phyloP scores from a whole-genome alignment of 208 protist genomes.

The Porcisia hertigi region DNA sequence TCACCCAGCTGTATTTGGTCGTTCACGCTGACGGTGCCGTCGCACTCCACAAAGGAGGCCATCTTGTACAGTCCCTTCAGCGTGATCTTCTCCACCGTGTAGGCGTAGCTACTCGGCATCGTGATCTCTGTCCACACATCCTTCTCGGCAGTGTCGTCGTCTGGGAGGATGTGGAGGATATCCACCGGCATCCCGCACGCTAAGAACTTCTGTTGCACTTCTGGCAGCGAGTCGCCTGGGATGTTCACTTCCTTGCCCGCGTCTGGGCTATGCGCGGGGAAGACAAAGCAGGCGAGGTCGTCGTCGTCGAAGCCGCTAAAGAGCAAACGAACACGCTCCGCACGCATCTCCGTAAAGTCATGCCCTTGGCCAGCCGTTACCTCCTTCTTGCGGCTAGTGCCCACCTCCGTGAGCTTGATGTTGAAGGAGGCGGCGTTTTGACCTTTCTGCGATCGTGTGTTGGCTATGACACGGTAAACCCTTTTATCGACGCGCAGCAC shows the following conservation, averaged over 20 bases:
- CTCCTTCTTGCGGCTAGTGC: constrained; percentile 78
- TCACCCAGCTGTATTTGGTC: constrained; percentile 86
- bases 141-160: constrained; percentile 67
- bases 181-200: constrained; percentile 87
- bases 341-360: constrained; percentile 82
- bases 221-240: constrained; percentile 65
- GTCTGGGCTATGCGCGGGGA: constrained; percentile 78
- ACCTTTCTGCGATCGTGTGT: constrained; percentile 90
- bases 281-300: constrained; percentile 89
- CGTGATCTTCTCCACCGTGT: constrained; percentile 86
- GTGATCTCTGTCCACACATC: constrained; percentile 82
- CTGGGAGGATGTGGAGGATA: constrained; percentile 79
- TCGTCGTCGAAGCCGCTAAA: constrained; percentile 93
- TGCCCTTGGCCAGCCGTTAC: constrained; percentile 84
- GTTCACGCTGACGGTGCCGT: constrained; percentile 83
- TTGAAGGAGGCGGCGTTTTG: constrained; percentile 90
- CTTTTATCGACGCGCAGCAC: constrained; percentile 81
- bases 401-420: constrained; percentile 84
- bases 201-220: constrained; percentile 85
- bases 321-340: constrained; percentile 77
- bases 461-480: constrained; percentile 76
- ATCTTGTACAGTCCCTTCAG: constrained; percentile 90
- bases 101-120: constrained; percentile 86
- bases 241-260: constrained; percentile 85
- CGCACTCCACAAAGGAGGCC: constrained; percentile 85